Evolutionary conservation across 1,284 basidiomycete species (phyloP), one percentile per base, ranked within the genome.

Genomic region (Irpex sp.): DNA sequence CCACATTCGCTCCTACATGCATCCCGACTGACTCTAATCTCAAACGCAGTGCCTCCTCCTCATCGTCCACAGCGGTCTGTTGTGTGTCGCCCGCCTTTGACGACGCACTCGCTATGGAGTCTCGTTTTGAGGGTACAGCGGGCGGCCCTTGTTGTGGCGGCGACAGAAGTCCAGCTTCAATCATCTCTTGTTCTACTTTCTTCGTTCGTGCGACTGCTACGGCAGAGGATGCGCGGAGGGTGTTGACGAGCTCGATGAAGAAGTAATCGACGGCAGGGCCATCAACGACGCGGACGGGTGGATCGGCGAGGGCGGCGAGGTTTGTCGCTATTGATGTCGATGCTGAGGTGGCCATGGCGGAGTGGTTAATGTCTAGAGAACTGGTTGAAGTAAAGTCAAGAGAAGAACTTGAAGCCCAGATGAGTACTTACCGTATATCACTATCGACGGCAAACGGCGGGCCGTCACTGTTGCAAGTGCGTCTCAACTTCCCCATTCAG

Each of bases 1-100:
- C 87, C 63, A 96, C 85, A 72, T 91, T 93, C 3, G 89, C 88
- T 1, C 96, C 95, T 0, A 97, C 92, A 73, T 96, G 92, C 68
- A 88, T 76, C 0, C 96, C 96, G 66, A 98, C 92, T 5, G 85
- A 79, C 74, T 97, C 94, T 49, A 97, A 78, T 59, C 93, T 79
- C 36, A 82, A 76, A 48, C 85, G 78, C 11, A 95, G 75, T 6
- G 84, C 89, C 59, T 90, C 88, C 59, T 95, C 93, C 15, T 88
- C 89, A 9, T 92, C 90, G 47, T 92, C 85, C 15, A 78, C 71
- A 1, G 70, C 63, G 11, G 67, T 51, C 47, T 72, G 11, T 67
- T 65, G 49, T 64, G 57, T 5, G 71, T 21, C 54, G 13, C 19
- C 34, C 9, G 54, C 71, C 51, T 75, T 75, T 31, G 82, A 81